These are phyloP conservation scores for Cladophialophora immunda DNA, from an alignment of 2,329 filamentous ascomycete genomes.

Conservation along the genomic window DNA sequence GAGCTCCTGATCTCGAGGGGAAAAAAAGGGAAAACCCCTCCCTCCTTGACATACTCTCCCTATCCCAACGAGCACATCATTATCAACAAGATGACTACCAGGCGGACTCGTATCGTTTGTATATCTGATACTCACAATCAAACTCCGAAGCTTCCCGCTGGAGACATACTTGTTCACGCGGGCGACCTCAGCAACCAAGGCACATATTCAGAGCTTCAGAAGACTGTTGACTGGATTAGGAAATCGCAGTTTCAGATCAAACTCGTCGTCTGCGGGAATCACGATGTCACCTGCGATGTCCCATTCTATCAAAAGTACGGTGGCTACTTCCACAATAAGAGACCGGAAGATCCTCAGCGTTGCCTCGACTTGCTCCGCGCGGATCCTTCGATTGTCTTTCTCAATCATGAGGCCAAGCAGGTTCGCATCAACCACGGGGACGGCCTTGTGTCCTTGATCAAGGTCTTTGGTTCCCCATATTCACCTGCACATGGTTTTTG, in stretches of 20 bases:
- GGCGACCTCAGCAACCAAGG: constrained; percentile 60
- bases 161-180: constrained; percentile 59
- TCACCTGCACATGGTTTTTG: constrained; percentile 58
- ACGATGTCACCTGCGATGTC: constrained; percentile 47
- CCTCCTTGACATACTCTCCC: not conserved
- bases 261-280: constrained; percentile 59
- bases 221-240: constrained; percentile 54
- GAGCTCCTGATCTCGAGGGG: not conserved
- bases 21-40: not conserved
- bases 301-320: constrained; percentile 56
- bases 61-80: not conserved
- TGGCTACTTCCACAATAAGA: constrained; percentile 52
- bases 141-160: constrained; percentile 49
- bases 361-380: constrained; percentile 55
- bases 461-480: constrained; percentile 67
- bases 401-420: constrained; percentile 58
- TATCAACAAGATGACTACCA: constrained; percentile 30
- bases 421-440: constrained; percentile 55
- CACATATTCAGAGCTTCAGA: constrained; percentile 52
- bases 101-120: constrained; percentile 47
- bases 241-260: constrained; percentile 54
- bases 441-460: constrained; percentile 60
- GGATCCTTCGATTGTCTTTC: constrained; percentile 59
- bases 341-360: constrained; percentile 54
- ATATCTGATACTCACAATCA: constrained; percentile 58